Conservation (phyloP, 2,329 filamentous ascomycete species). For the Pseudogymnoascus sp. region DNA sequence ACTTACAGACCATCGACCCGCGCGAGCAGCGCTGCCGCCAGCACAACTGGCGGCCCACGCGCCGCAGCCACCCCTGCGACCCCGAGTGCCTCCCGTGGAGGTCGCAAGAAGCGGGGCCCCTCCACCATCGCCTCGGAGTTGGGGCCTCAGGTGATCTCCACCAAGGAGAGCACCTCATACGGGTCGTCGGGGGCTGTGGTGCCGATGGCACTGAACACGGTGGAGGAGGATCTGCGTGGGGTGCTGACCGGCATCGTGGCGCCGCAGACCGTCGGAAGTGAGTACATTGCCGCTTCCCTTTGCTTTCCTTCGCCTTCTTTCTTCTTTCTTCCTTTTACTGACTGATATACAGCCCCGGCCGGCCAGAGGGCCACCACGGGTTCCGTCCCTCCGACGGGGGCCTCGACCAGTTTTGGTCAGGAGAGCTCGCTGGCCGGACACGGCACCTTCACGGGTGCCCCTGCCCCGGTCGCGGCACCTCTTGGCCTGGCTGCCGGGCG, state of each 20-base stretch:
- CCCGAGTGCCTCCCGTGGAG: neutral
- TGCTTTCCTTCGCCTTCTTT: neutral
- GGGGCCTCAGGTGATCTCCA: neutral
- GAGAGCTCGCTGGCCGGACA: neutral
- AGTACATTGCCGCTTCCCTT: neutral
- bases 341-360: neutral
- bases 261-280: neutral
- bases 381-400: slow-evolving; percentile 1
- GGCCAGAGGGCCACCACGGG: slow-evolving; percentile 4
- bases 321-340: neutral
- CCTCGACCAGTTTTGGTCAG: slow-evolving; percentile 4
- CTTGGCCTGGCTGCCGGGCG: neutral
- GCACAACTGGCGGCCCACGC: neutral
- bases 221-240: slow-evolving; percentile 6
- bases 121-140: slow-evolving; percentile 4
- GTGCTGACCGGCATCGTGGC: slow-evolving; percentile 1
- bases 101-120: slow-evolving; percentile 3
- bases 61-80: neutral
- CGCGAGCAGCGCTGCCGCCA: slow-evolving; percentile 5
- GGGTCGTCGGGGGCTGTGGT: slow-evolving; percentile 7
- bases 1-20: neutral
- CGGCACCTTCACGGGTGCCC: slow-evolving; percentile 1
- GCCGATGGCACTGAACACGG: neutral
- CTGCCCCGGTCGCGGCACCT: neutral
- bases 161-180: slow-evolving; percentile 10